These are phyloP conservation scores for Diutina rugosa DNA, from an alignment of 1,139 yeast species.

Conservation along the genomic window DNA sequence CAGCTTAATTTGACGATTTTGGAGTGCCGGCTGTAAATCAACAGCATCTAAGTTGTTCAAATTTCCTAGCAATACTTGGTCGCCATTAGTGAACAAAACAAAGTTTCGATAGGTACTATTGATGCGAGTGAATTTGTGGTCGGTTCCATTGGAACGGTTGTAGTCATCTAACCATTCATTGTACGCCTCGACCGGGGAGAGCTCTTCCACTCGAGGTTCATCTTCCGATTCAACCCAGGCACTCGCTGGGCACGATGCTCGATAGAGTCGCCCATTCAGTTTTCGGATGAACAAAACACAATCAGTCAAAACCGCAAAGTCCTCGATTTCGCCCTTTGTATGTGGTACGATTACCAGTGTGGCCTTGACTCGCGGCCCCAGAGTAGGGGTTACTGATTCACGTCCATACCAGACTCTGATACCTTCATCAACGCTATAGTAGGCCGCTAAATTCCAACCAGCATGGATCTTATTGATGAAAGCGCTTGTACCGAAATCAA, in stretches of 20 bases:
- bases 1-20: constrained; percentile 38
- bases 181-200: constrained; percentile 7
- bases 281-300: constrained; percentile 36
- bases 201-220: constrained; percentile 5
- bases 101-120: constrained; percentile 38
- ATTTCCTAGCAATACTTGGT: constrained; percentile 33
- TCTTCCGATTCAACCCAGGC: constrained; percentile 5
- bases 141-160: constrained; percentile 9
- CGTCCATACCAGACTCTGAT: constrained; percentile 49
- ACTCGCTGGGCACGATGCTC: constrained; percentile 20
- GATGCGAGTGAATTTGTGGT: constrained; percentile 26
- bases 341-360: constrained; percentile 15
- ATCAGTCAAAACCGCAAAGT: constrained; percentile 43
- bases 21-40: constrained; percentile 27
- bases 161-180: constrained; percentile 18
- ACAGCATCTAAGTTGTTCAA: constrained; percentile 8
- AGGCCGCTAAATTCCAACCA: constrained; percentile 58
- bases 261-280: constrained; percentile 25
- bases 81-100: constrained; percentile 41
- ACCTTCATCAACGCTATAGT: constrained; percentile 33
- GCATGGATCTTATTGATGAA: constrained; percentile 37
- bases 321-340: constrained; percentile 11
- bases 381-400: constrained; percentile 6
- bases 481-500: constrained; percentile 21
- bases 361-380: constrained; percentile 22